Base-by-base conservation (phyloP, 495 filamentous ascomycete species). In the Echria macrotheca region DNA sequence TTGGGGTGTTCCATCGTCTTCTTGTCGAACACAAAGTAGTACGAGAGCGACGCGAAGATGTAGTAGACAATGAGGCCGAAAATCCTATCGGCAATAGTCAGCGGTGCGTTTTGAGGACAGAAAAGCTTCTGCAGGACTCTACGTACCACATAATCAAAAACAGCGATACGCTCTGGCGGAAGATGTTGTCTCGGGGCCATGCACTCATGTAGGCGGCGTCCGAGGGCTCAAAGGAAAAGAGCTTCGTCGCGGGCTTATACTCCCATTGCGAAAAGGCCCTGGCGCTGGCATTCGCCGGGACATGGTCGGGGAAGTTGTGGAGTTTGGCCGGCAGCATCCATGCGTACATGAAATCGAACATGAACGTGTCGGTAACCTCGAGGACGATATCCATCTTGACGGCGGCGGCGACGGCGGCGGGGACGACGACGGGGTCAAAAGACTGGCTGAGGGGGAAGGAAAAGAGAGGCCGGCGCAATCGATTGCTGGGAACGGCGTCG, bases 21-120 rank as follows among this genome's bases (percentile, higher is more conserved):
- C 64, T 97, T 89, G 69, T 97, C 91, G 76, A 95, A 97, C 69
- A 97, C 73, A 76, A 95, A 91, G 58, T 84, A 48, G 73, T 95
- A 97, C 24, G 89, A 95, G 22, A 95, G 73, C 31, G 83, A 76
- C 15, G 91, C 83, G 62, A 84, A 89, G 52, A 87, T 51, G 66
- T 91, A 95, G 75, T 97, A 97, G 53, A 90, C 68, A 33, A 88
- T 53, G 22, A 89, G 65, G 49, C 91, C 89, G 58, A 93, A 94
- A 57, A 95, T 61, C 84, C 90, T 95, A 59, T n/a, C n/a, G n/a
- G 32, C 37, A 28, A 22, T n/a, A n/a, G 14, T 23, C 37, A 14
- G 10, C 19, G 32, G 14, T 4, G 29, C 21, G 32, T 32, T 28
- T n/a, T 37, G 22, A 1, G 10, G 40, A 35, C n/a, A n/a, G n/a